These are phyloP conservation scores for Sarocladium brachiariae DNA, from an alignment of 2,329 filamentous ascomycete species.

Conservation along the genomic window DNA sequence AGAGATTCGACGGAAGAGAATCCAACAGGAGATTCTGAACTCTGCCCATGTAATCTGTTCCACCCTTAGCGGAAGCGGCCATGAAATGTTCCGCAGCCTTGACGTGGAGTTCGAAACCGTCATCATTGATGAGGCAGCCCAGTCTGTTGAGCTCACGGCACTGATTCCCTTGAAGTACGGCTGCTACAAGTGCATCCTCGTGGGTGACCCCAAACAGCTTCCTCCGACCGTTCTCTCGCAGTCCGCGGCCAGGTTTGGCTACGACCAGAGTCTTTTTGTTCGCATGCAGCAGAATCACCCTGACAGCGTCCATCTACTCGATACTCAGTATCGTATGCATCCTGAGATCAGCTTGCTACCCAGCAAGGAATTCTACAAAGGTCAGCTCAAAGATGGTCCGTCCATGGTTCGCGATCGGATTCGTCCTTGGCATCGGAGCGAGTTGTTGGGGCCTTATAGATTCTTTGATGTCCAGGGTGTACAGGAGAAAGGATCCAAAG, in stretches of 20 bases:
- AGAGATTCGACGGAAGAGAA: conserved; percentile 74
- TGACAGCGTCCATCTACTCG: conserved; percentile 83
- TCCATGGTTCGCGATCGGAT: conserved; percentile 71
- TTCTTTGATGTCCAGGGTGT: conserved; percentile 95
- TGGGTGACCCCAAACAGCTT: conserved; percentile 95
- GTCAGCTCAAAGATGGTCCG: conserved; percentile 74
- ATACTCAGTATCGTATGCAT: conserved; percentile 99
- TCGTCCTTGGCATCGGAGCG: conserved; percentile 79
- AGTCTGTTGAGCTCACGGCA: conserved; percentile 95
- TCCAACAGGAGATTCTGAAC: conserved; percentile 88
- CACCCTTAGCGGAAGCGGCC: conserved; percentile 89
- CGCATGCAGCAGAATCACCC: conserved; percentile 94
- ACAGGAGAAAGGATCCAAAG: conserved; percentile 72
- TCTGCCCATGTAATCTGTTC: conserved; percentile 89
- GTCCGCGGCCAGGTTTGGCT: conserved; percentile 84
- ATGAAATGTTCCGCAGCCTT: conserved; percentile 93
- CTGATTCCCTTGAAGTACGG: conserved; percentile 97
- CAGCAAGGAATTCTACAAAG: conserved; percentile 87
- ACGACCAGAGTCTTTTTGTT: conserved; percentile 96
- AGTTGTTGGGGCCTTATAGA: conserved; percentile 81
- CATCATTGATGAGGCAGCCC: conserved; percentile 94
- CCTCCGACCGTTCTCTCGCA: conserved; percentile 94
- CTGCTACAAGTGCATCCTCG: conserved; percentile 91
- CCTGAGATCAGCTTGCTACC: conserved; percentile 92
- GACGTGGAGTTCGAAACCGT: conserved; percentile 98